Conservation (phyloP, 2,329 filamentous ascomycete species). For the Fusarium coicis region DNA sequence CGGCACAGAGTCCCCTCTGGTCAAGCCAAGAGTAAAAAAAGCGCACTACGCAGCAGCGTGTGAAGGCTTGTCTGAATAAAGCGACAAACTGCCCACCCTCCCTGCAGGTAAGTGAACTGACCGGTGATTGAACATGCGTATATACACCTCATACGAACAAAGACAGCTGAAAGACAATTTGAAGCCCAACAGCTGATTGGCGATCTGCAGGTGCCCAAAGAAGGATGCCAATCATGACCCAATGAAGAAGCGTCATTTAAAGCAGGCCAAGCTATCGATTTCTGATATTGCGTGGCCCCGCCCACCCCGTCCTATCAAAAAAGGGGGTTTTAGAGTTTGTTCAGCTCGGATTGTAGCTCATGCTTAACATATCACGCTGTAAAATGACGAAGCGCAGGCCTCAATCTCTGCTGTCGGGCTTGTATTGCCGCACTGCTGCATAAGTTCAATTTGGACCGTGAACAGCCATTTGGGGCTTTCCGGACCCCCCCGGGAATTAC, state of each 20-base stretch:
- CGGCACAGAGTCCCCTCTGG: neutral
- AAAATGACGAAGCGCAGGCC: neutral
- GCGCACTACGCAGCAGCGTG: neutral
- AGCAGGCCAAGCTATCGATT: neutral
- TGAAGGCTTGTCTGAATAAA: neutral
- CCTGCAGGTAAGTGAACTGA: neutral
- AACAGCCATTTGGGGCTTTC: neutral
- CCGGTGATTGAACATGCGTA: neutral
- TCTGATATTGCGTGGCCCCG: neutral
- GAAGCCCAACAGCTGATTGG: neutral
- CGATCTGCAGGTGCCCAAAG: neutral
- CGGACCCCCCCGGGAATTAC: neutral
- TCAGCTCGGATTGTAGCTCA: neutral
- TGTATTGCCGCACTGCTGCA: neutral
- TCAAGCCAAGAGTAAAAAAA: neutral
- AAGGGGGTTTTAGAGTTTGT: neutral
- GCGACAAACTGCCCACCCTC: neutral
- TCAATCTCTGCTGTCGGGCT: neutral
- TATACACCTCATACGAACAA: neutral
- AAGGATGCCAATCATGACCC: neutral
- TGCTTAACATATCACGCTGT: neutral
- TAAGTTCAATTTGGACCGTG: neutral
- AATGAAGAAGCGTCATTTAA: neutral
- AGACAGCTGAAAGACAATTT: neutral
- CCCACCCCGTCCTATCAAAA: neutral